Evolutionary conservation across 495 filamentous ascomycete genomes (phyloP).

Genomic region (Podospora appendiculata): DNA sequence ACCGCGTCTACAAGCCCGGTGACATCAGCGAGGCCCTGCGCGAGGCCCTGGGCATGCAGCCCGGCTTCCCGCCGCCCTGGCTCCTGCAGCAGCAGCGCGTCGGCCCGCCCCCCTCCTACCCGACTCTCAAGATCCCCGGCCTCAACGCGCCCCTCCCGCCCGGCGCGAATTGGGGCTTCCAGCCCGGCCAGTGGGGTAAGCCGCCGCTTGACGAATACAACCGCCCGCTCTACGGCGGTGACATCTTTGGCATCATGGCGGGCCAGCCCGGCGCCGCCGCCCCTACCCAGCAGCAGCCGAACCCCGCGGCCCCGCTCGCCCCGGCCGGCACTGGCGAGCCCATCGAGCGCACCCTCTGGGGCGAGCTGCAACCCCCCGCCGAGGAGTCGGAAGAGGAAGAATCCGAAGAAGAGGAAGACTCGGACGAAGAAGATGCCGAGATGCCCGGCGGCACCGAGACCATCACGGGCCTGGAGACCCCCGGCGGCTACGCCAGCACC

Average conservation of each 20-base stretch:
- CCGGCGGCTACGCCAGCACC: constrained; percentile 69
- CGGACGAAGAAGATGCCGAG: constrained; percentile 58
- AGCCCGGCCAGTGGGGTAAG: constrained; percentile 92
- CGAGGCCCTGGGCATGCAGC: constrained; percentile 90
- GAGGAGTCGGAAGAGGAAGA: constrained; percentile 78
- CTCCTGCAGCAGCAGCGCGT: constrained; percentile 93
- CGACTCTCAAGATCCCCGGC: constrained; percentile 84
- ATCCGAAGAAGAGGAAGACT: constrained; percentile 59
- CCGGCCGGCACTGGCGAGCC: constrained; percentile 65
- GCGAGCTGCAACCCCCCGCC: constrained; percentile 80
- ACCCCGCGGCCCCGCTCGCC: constrained; percentile 23
- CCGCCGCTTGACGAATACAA: constrained; percentile 91
- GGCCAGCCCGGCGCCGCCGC: constrained; percentile 30
- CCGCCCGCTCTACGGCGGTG: constrained; percentile 81
- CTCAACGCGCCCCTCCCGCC: constrained; percentile 90
- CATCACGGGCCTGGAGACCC: constrained; percentile 66
- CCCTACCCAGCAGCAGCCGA: constrained; percentile 4
- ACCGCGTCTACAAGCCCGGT: constrained; percentile 80
- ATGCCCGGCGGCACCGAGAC: constrained; percentile 59
- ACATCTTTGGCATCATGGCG: constrained; percentile 75
- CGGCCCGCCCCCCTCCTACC: constrained; percentile 89
- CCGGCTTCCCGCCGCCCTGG: constrained; percentile 92
- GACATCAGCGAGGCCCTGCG: constrained; percentile 85
- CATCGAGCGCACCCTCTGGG: constrained; percentile 85
- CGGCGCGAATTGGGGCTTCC: constrained; percentile 94